Base-by-base conservation (phyloP, 176 grass and related monocot genomes). In the Triticum urartu region DNA sequence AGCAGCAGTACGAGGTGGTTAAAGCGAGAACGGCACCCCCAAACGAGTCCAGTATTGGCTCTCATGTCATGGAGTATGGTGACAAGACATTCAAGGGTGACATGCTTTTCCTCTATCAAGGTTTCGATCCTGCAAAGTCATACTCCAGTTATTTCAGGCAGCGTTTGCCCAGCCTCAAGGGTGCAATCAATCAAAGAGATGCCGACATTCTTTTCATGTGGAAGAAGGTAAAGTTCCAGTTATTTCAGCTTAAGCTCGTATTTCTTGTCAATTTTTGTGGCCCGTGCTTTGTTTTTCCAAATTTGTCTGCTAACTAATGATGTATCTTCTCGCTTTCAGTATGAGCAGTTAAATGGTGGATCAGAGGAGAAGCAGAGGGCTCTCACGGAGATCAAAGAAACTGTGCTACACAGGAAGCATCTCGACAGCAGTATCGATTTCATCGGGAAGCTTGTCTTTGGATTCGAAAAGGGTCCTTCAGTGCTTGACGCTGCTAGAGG, bases 51-150 rank as follows among this genome's bases (percentile, higher is more conserved):
- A 87, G 9, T 34, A 48, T 45, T 25, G 93, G 95, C 15, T 98
- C 95, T 38, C 93, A 98, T 80, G 93, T 98, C 13, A 98, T 98
- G 93, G 95, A 98, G 77, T 98, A 93, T 78, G 95, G 95, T 73
- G 95, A 98, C 87, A 93, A 84, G 83, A 89, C 86, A 70, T 90
- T 98, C 83, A 98, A 93, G 86, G 48, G 79, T 30, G 93, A 98
- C 28, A 93, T 89, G 83, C 84, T 98, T 73, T 98, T 90, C 87
- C 86, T 90, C 18, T 98, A 93, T 86, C 95, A 98, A 88, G 95
- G 95, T 59, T 98, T 95, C 36, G 64, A 98, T 83, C 95, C 93
- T 77, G 77, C 86, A 66, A 95, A 94, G 79, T 86, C 75, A 30
- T 30, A 30, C 28, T 30, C 28, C 28, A 30, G 28, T 30, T 30